Conservation (phyloP, 192 early-diverging fungal genomes). For the Coemansia sp. region DNA sequence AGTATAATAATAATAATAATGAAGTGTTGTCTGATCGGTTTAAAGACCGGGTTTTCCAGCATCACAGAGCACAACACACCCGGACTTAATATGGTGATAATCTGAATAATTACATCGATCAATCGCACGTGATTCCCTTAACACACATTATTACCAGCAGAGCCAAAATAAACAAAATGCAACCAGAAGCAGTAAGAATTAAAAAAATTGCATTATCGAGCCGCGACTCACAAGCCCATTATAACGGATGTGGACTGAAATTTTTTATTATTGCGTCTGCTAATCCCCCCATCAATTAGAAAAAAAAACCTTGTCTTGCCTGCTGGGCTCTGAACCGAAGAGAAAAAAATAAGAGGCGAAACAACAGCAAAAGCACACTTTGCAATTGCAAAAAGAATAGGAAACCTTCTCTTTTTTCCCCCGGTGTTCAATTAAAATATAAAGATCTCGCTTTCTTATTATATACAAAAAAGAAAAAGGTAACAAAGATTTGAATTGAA, state of each 20-base stretch:
- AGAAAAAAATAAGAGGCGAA: background rate
- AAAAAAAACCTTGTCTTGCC: no score
- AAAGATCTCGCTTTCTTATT: background rate
- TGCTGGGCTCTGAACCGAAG: background rate
- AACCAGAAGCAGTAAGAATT: no score
- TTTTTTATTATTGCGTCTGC: no score
- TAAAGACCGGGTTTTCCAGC: background rate
- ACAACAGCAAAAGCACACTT: background rate
- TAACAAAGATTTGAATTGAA: background rate
- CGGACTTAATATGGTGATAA: background rate
- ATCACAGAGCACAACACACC: background rate
- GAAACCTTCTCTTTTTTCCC: background rate
- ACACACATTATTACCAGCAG: slow-evolving; percentile 12
- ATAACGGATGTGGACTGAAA: no score
- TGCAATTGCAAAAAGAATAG: background rate
- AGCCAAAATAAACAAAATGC: background rate
- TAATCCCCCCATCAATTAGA: no score
- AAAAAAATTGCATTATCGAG: no score
- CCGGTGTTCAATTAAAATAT: background rate
- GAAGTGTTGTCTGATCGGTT: background rate
- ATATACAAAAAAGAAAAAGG: background rate
- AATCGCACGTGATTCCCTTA: slow-evolving; percentile 40
- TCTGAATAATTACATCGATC: background rate
- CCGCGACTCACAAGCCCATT: no score
- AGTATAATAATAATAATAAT: background rate